Base-by-base conservation (phyloP, 306 rosid genomes). In the Ormosia semicastrata region DNA sequence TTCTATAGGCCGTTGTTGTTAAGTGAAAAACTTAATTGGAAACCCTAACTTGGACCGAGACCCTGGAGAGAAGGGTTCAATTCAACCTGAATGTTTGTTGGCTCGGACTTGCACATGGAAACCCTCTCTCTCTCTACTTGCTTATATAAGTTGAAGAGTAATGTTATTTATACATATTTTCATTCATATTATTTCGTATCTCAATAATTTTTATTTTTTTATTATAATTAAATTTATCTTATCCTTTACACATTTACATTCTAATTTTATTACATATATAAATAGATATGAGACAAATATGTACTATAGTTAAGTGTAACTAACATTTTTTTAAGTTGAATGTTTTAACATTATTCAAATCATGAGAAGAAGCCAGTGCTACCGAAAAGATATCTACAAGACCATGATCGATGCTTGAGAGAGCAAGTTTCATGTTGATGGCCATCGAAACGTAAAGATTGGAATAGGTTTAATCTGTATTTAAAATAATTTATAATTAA, bases 71-170 rank as follows among this genome's bases (percentile, higher is more conserved):
- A 86, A 71, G 85, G 89, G 74, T 85, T 89, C 90, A 75, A 88
- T 85, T 89, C 90, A 75, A 88, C 86, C 84, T 92, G 94, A 92
- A 92, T 90, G 94, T 92, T 86, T 90, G 94, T 92, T 87, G 87
- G 83, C 79, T 81, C 65, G 79, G 78, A 71, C 85, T 87, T 90
- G 87, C 94, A 89, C 90, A 78, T 86, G 85, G 89, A 91, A 86
- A 81, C 88, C 77, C 68, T 73, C 77, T 41, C 14, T 6, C 1
- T 70, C 72, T 70, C 65, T 32, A 4, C 32, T 66, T 65, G 75
- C 37, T 34, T 54, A 41, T 71, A 8, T 32, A 58, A 40, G 56
- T 50, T 74, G 10, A 65, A 24, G 24, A 24, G 24, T 24, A 24
- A 24, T 24, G 24, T 24, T 24, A 24, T 24, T 24, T 1, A 24